Base-by-base conservation (phyloP, 768 basidiomycete species). In the Gloeopeniophorella convolvens region DNA sequence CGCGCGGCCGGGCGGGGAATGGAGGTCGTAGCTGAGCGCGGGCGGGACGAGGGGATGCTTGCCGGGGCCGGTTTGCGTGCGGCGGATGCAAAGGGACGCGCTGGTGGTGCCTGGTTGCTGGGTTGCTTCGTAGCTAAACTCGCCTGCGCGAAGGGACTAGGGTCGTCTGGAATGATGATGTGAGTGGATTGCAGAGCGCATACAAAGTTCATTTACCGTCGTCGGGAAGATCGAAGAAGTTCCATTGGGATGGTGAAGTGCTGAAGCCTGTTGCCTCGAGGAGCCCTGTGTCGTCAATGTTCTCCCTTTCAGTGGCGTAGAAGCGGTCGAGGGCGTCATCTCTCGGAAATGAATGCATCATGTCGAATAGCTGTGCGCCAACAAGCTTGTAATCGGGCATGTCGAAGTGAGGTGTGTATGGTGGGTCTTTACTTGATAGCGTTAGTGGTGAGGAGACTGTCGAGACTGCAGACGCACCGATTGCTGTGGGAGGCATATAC, bases 401-500 rank as follows among this genome's bases (percentile, higher is more conserved):
- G 43, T 75, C 75, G 48, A 78, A 77, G 5, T 65, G 66, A 12
- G 73, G 73, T 48, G 72, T 71, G 48, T 71, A 79, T 5, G 69
- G 66, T 33, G 56, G 53, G 16, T 72, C 76, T 77, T n/a, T n/a
- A n/a, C n/a, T n/a, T n/a, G n/a, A n/a, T n/a, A n/a, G n/a, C n/a
- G n/a, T n/a, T n/a, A n/a, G n/a, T n/a, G n/a, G n/a, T n/a, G n/a
- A n/a, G n/a, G n/a, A n/a, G n/a, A n/a, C n/a, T n/a, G n/a, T n/a
- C n/a, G n/a, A 20, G 28, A 16, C n/a, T 18, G 9, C 24, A n/a
- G 4, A 64, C 76, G 47, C 54, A 77, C 76, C 72, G n/a, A 67
- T 62, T n/a, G 69, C 68, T 40, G 70, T 74, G 10, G 78, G 77
- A 20, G 77, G 73, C 72, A 76, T 76, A 51, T 79, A 78, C 56